A percentile compares a stretch with the other conserved stretches of the same genome.
phyloP scores from a whole-genome alignment of 768 basidiomycete genomes.

The Asterophora parasitica region DNA sequence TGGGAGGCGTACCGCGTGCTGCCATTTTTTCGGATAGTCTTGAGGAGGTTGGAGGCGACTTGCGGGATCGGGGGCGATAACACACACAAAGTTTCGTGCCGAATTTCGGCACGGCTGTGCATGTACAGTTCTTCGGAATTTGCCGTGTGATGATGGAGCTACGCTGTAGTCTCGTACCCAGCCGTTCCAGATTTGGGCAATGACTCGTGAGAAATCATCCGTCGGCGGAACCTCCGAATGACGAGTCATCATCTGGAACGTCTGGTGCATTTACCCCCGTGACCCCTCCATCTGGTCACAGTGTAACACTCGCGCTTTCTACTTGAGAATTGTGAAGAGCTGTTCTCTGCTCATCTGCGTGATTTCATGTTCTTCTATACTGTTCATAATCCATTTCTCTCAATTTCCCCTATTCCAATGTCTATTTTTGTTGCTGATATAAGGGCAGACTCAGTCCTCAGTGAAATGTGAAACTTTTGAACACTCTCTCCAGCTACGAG shows the following conservation, averaged over 20 bases:
- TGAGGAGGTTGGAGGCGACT: constrained; percentile 20
- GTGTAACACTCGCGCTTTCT: neutral
- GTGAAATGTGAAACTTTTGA: neutral
- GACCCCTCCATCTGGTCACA: constrained; percentile 1
- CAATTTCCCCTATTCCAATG: neutral
- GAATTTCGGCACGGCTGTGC: constrained; percentile 14
- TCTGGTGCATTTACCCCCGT: neutral
- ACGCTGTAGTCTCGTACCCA: constrained; percentile 1
- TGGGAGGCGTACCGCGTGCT: constrained; percentile 24
- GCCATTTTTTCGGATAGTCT: constrained; percentile 31
- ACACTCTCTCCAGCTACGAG: neutral
- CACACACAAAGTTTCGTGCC: constrained; percentile 25
- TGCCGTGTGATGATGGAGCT: constrained; percentile 10
- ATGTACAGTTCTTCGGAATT: constrained; percentile 26
- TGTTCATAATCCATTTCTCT: no score
- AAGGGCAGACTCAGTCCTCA: neutral
- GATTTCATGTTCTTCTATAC: no score
- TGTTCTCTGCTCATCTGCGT: no score
- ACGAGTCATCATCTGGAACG: neutral
- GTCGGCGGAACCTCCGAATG: neutral
- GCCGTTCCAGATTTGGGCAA: neutral
- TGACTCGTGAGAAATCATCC: neutral
- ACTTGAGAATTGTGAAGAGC: no score
- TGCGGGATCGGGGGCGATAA: constrained; percentile 14
- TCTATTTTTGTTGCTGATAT: neutral